Evolutionary conservation across 2,329 filamentous ascomycete genomes (phyloP).

Genomic region (Claviceps fusiformis): DNA sequence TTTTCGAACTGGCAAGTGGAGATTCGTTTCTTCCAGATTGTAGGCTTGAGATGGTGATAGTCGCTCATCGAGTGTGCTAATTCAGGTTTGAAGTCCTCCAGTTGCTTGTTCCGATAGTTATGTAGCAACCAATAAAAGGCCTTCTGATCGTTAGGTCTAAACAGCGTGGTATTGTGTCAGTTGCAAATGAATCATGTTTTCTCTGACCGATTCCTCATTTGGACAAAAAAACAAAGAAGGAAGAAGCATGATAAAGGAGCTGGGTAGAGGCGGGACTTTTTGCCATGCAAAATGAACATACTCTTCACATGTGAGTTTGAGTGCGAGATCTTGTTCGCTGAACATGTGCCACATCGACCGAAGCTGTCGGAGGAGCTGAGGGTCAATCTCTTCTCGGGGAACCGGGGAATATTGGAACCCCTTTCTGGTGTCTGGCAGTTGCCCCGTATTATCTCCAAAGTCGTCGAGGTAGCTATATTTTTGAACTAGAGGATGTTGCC

Average conservation of each 20-base stretch:
- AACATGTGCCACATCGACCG: conserved; percentile 86
- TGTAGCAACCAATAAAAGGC: conserved; percentile 79
- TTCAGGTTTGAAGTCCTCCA: conserved; percentile 75
- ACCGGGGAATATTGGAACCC: conserved; percentile 47
- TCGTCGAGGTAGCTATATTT: conserved; percentile 71
- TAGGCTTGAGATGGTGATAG: conserved; percentile 64
- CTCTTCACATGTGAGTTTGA: conserved; percentile 52
- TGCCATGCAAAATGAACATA: conserved; percentile 26
- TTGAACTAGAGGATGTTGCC: conserved; percentile 72
- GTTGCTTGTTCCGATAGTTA: conserved; percentile 68
- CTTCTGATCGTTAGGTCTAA: conserved; percentile 75
- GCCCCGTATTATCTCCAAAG: conserved; percentile 38
- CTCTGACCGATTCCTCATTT: neutral
- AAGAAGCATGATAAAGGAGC: neutral
- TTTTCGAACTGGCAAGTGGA: conserved; percentile 48
- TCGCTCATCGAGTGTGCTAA: conserved; percentile 81
- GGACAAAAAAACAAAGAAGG: no score
- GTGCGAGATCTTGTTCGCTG: conserved; percentile 55
- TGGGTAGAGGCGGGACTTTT: neutral
- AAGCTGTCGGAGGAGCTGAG: conserved; percentile 71
- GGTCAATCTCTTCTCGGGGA: conserved; percentile 56
- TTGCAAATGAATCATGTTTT: neutral
- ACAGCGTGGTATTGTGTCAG: conserved; percentile 15
- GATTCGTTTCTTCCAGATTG: conserved; percentile 43
- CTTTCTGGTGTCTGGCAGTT: conserved; percentile 44